Percentiles rank a stretch among this genome's conserved stretches.
These are phyloP conservation scores for Otatea glauca DNA, from an alignment of 176 grass and related monocot species.

Conservation along the genomic window DNA sequence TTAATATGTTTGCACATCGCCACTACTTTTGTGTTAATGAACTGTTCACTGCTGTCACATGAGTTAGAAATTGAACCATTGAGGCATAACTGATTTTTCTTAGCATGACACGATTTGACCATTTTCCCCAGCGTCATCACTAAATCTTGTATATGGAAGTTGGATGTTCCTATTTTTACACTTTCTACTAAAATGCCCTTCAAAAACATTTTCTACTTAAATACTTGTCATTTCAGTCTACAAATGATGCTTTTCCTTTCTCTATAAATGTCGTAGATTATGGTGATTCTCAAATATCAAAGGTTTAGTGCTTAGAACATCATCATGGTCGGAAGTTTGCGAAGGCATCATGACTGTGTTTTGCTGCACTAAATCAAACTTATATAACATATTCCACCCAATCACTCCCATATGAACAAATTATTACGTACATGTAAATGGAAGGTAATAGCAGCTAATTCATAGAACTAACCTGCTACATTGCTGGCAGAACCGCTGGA, in stretches of 20 bases:
- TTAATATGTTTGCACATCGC: background rate
- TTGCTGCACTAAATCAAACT: background rate
- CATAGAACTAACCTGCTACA: conserved; percentile 78
- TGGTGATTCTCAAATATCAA: conserved; percentile 13
- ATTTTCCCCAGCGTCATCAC: background rate
- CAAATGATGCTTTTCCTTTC: background rate
- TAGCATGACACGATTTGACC: conserved; percentile 24
- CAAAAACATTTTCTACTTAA: conserved; percentile 3
- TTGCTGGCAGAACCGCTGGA: conserved; percentile 97
- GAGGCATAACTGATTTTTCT: conserved; percentile 6
- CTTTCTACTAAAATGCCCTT: background rate
- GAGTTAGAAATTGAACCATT: background rate
- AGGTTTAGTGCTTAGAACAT: conserved; percentile 14
- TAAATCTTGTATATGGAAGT: background rate
- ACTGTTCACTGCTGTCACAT: background rate
- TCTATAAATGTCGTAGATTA: background rate
- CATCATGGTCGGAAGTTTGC: conserved; percentile 2
- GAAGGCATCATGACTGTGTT: background rate
- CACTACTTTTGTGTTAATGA: background rate
- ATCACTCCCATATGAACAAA: background rate
- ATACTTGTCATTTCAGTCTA: background rate
- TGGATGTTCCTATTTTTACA: conserved; percentile 12
- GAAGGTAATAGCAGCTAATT: conserved; percentile 21
- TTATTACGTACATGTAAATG: background rate
- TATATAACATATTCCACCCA: conserved; percentile 19